Evolutionary conservation across 345 rosid species (phyloP).

Genomic region (Toxicodendron radicans): DNA sequence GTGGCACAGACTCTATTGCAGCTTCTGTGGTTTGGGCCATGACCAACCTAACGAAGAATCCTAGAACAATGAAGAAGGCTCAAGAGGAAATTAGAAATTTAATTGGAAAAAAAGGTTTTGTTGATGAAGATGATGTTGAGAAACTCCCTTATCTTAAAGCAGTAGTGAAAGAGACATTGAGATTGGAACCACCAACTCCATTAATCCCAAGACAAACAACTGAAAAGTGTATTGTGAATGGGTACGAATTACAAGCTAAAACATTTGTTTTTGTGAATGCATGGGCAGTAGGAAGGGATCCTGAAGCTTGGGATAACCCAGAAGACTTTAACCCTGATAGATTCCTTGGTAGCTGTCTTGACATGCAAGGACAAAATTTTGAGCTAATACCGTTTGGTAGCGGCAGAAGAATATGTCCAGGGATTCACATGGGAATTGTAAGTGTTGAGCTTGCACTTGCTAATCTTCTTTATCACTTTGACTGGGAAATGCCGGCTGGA

Average conservation of each 20-base stretch:
- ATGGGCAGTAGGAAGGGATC: constrained; percentile 44
- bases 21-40: constrained; percentile 33
- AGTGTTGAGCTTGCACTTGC: constrained; percentile 23
- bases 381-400: constrained; percentile 33
- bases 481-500: constrained; percentile 30
- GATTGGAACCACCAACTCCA: constrained; percentile 29
- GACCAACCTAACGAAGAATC: constrained; percentile 36
- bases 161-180: constrained; percentile 40
- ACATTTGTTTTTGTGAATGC: constrained; percentile 27
- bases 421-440: constrained; percentile 16
- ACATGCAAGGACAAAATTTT: constrained; percentile 26
- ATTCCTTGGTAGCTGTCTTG: constrained; percentile 19
- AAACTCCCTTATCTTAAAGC: constrained; percentile 37
- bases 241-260: not conserved
- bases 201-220: constrained; percentile 31
- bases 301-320: constrained; percentile 35
- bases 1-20: constrained; percentile 32
- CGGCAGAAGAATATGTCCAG: constrained; percentile 39
- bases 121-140: constrained; percentile 31
- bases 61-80: constrained; percentile 29
- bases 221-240: constrained; percentile 3
- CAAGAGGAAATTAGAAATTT: constrained; percentile 28
- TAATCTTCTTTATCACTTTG: constrained; percentile 25
- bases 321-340: constrained; percentile 29
- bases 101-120: constrained; percentile 22